Evolutionary conservation across 106 monocot genomes (phyloP).

Genomic region (Phalaenopsis equestris): DNA sequence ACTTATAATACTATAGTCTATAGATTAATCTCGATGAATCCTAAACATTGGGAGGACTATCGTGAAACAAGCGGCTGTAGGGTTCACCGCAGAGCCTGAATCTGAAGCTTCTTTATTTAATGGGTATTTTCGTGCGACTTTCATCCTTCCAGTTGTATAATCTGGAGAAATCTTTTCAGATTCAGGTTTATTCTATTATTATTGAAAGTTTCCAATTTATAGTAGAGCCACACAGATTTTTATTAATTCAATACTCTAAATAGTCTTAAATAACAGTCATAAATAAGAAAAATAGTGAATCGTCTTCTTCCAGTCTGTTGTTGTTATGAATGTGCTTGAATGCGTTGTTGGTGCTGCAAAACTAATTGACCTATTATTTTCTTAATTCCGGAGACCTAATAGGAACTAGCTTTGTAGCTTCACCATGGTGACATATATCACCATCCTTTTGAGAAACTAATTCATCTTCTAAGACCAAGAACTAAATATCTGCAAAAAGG

Average conservation of each 20-base stretch:
- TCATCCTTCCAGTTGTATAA: not conserved
- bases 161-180: no score
- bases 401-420: not conserved
- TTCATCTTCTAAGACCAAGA: not conserved
- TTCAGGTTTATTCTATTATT: no score
- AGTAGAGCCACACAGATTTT: no score
- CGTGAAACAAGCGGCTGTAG: no score
- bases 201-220: no score
- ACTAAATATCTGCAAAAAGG: not conserved
- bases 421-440: not conserved
- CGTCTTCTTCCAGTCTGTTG: not conserved
- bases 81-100: not conserved
- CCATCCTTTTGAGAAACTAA: not conserved
- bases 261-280: no score
- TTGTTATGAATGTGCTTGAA: not conserved
- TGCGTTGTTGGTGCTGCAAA: not conserved
- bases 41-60: no score
- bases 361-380: not conserved
- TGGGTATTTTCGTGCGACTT: not conserved
- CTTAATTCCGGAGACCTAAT: not conserved
- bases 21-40: no score
- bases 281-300: not conserved
- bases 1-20: not conserved
- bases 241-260: no score
- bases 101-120: not conserved